phyloP scores from a whole-genome alignment of 768 basidiomycete genomes.

The Tulasnella sp. region DNA sequence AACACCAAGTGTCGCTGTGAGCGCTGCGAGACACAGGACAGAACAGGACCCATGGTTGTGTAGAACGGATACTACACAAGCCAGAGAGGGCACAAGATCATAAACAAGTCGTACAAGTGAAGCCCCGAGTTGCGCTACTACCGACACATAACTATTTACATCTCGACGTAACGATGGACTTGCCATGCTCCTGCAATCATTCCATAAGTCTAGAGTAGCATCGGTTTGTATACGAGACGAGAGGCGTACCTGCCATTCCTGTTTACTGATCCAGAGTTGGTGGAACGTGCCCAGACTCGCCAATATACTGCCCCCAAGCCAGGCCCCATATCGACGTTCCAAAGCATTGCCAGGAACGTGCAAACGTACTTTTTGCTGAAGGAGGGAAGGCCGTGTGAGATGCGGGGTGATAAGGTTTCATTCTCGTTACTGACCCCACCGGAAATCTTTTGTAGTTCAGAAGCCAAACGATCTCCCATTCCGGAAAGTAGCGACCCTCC shows the following conservation, averaged over 20 bases:
- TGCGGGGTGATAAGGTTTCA: neutral
- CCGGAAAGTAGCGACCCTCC: constrained; percentile 82
- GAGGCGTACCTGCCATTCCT: constrained; percentile 72
- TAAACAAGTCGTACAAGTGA: too few relatives aligned
- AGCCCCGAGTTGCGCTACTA: too few relatives aligned
- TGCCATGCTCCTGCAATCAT: constrained; percentile 57
- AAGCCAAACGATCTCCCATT: constrained; percentile 66
- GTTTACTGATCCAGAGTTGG: constrained; percentile 87
- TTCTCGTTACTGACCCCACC: constrained; percentile 58
- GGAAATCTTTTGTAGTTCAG: constrained; percentile 62
- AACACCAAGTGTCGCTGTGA: too few relatives aligned
- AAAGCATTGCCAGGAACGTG: constrained; percentile 83
- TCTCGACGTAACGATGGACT: constrained; percentile 67
- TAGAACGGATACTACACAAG: too few relatives aligned
- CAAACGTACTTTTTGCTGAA: constrained; percentile 60
- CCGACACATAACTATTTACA: constrained; percentile 51
- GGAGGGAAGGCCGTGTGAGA: neutral
- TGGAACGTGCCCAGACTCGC: constrained; percentile 96
- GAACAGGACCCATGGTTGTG: too few relatives aligned
- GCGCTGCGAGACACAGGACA: too few relatives aligned
- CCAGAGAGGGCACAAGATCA: too few relatives aligned
- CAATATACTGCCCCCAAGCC: constrained; percentile 93
- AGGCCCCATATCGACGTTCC: constrained; percentile 83
- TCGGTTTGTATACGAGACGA: neutral
- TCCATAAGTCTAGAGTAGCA: neutral